Evolutionary conservation across 2,329 filamentous ascomycete genomes (phyloP).

Genomic region (Exophiala oligosperma): DNA sequence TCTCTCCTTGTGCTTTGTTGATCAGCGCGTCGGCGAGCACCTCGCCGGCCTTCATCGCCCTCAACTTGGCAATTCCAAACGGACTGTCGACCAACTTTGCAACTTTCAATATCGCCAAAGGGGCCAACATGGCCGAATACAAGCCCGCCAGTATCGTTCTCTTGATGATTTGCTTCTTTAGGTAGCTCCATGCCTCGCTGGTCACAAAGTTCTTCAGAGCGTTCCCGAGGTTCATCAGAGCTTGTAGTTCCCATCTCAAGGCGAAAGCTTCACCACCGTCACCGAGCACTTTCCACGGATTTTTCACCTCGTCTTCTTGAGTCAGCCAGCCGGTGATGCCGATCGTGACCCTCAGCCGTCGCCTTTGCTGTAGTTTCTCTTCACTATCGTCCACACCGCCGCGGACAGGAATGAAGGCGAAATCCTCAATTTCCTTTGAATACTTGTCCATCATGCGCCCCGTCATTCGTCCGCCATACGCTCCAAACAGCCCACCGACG

Average conservation of each 20-base stretch:
- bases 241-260: slow-evolving; percentile 71
- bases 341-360: slow-evolving; percentile 70
- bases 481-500: slow-evolving; percentile 76
- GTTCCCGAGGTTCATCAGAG: slow-evolving; percentile 68
- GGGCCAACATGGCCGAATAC: slow-evolving; percentile 53
- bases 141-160: slow-evolving; percentile 60
- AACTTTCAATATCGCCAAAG: slow-evolving; percentile 59
- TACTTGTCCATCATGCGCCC: slow-evolving; percentile 77
- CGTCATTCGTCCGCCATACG: slow-evolving; percentile 73
- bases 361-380: slow-evolving; percentile 12
- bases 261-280: slow-evolving; percentile 67
- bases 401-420: slow-evolving; percentile 68
- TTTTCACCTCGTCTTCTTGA: slow-evolving; percentile 61
- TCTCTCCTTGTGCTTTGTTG: slow-evolving; percentile 71
- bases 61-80: slow-evolving; percentile 66
- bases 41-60: slow-evolving; percentile 70
- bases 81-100: slow-evolving; percentile 70
- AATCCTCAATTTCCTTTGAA: slow-evolving; percentile 74
- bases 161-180: slow-evolving; percentile 68
- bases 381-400: slow-evolving; percentile 33
- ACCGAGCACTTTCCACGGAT: slow-evolving; percentile 70
- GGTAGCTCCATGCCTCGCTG: slow-evolving; percentile 70
- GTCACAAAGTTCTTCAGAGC: slow-evolving; percentile 69
- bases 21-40: slow-evolving; percentile 73
- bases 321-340: slow-evolving; percentile 75